Conservation (phyloP, 139 green algal species). For the Marvania coccoides region DNA sequence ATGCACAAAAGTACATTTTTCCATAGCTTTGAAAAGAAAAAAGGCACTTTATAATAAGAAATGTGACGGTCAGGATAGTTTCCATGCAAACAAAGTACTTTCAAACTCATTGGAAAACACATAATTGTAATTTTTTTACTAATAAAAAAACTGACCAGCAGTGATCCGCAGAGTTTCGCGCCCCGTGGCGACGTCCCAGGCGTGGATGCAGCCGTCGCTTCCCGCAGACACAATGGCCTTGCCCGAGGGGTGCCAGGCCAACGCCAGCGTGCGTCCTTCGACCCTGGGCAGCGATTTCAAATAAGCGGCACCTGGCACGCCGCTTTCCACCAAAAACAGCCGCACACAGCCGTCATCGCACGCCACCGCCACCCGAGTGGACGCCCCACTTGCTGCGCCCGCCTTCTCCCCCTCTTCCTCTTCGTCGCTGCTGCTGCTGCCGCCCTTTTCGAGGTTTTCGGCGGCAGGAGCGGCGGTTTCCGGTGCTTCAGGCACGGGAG, state of each 20-base stretch:
- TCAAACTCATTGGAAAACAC: not conserved
- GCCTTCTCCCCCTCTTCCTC: not conserved
- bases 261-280: constrained; percentile 51
- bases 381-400: not conserved
- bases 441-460: not conserved
- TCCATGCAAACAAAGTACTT: not conserved
- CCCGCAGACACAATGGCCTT: constrained; percentile 46
- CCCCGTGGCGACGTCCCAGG: constrained; percentile 44
- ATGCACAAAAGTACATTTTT: too few species aligned
- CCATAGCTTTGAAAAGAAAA: too few species aligned
- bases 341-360: constrained; percentile 86
- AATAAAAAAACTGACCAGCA: constrained; percentile 16
- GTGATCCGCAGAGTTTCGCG: constrained; percentile 70
- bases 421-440: not conserved
- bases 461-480: not conserved
- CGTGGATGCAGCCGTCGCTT: constrained; percentile 61
- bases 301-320: constrained; percentile 35
- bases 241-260: constrained; percentile 70
- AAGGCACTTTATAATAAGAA: too few species aligned
- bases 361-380: constrained; percentile 58
- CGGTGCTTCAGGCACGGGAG: not conserved
- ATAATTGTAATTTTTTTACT: too few species aligned
- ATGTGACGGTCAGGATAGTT: too few species aligned
- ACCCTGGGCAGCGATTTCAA: constrained; percentile 43
- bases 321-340: constrained; percentile 56